Base-by-base conservation (phyloP, 2,329 filamentous ascomycete genomes). In the Periglandula ipomoeae region DNA sequence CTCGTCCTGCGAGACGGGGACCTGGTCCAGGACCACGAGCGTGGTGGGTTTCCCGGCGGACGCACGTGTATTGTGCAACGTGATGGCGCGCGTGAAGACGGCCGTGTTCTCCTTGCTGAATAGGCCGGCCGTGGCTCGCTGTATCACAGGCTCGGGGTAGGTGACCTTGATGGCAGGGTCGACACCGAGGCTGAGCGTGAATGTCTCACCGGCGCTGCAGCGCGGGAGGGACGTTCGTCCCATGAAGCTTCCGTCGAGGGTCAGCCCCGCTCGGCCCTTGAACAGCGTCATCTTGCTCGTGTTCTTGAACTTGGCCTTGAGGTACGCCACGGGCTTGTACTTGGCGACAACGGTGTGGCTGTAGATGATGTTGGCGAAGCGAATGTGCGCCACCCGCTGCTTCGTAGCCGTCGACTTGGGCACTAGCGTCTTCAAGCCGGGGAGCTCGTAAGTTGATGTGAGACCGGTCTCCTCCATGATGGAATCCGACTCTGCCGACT, bases 1-100 rank as follows among this genome's bases (percentile, higher is more conserved):
- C 59, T 79, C 77, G 48, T 82, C 76, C 59, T 81, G 71, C 37
- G 70, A 76, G 19, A 81, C 65, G 2, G 78, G 79, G 2, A 80
- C 67, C 61, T 82, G 78, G 54, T 82, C 78, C 1, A 76, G 59
- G 22, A 81, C 72, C 0, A 70, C 62, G 3, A 82, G 43, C 2
- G 67, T 66, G 3, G 75, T 66, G 0, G 67, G 56, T 53, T 65
- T 65, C 7, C 58, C 59, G 3, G 63, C 50, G 0, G 64, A 47
- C 9, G 64, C 65, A 26, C 67, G 63, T 3, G 72, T 75, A 57
- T 80, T 80, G 23, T 66, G 64, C 17, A 81, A 59, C 5, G 66
- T 70, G 22, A 76, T 56, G 26, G 59, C 61, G 4, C 76, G 70
- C 2, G 59, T 69, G 58, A 74, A 80, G 3, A 72, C 60, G 17